Evolutionary conservation across 495 filamentous ascomycete species (phyloP).

Genomic region (Clavariopsis aquatica): DNA sequence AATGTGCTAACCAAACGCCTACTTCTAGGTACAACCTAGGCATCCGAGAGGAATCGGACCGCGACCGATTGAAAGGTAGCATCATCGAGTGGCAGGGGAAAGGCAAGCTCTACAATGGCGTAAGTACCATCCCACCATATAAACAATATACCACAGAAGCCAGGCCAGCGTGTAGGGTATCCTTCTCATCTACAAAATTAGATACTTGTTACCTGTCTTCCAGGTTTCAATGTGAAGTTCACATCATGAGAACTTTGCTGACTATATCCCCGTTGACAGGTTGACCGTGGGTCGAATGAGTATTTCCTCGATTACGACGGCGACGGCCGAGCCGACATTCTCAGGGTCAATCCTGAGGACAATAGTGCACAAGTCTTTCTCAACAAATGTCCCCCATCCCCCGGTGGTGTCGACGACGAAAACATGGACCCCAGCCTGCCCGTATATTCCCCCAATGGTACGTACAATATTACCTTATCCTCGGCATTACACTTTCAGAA

Average conservation of each 20-base stretch:
- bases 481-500: too few relatives aligned
- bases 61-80: background rate
- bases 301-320: constrained; percentile 4
- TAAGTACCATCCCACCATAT: too few relatives aligned
- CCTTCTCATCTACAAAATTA: too few relatives aligned
- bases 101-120: background rate
- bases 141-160: too few relatives aligned
- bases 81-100: background rate
- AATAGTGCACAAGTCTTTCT: background rate
- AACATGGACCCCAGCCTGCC: background rate
- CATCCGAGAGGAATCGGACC: background rate
- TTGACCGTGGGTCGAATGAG: constrained; percentile 8
- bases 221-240: too few relatives aligned
- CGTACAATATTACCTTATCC: background rate
- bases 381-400: background rate
- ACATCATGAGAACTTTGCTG: too few relatives aligned
- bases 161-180: too few relatives aligned
- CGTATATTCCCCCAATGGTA: background rate
- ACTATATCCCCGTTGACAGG: too few relatives aligned
- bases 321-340: background rate
- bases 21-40: too few relatives aligned
- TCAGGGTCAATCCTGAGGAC: background rate
- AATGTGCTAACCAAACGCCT: too few relatives aligned
- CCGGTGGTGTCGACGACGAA: background rate
- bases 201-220: too few relatives aligned